Base-by-base conservation (phyloP, 306 rosid genomes). In the Corylus americana region DNA sequence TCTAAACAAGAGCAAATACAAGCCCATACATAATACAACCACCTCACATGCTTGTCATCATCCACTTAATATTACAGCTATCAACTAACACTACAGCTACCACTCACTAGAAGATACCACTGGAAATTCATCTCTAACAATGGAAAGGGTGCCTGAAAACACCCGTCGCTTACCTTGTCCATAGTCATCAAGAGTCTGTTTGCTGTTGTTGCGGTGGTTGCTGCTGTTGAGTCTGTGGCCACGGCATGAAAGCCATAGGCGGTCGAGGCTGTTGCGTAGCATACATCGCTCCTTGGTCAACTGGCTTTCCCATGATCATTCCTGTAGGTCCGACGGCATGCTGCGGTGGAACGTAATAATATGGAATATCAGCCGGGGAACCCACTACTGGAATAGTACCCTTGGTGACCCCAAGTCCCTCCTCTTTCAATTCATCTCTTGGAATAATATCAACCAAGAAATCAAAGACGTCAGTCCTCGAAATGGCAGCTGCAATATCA, bases 251-350 rank as follows among this genome's bases (percentile, higher is more conserved):
- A 14, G 97, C 84, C 88, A 89, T 58, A 1, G 89, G 86, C 45
- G 94, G 90, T 71, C 86, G 85, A 79, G 90, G 90, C 80, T 86
- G 96, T 78, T 87, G 93, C 9, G 92, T 27, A 50, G 84, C 79
- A 64, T 89, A 89, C 29, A 83, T 69, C 5, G 87, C 73, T 1
- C 86, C 85, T 79, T 87, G 93, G 78, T 89, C 93, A 20, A 89
- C 89, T 8, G 92, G 92, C 70, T 92, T 92, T 75, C 97, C 97
- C 97, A 92, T 87, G 78, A 87, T 90, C 97, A 90, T 89, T 66
- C 90, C 96, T 7, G 94, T 58, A 55, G 91, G 88, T 47, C 86
- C 90, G 14, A 78, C 85, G 25, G 89, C 92, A 76, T 85, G 93
- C 85, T 80, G 91, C 8, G 89, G 90, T 59, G 89, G 90, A 63